Evolutionary conservation across 2,329 filamentous ascomycete species (phyloP), one percentile per base, ranked within the genome.

Genomic region (Aaosphaeria arxii): DNA sequence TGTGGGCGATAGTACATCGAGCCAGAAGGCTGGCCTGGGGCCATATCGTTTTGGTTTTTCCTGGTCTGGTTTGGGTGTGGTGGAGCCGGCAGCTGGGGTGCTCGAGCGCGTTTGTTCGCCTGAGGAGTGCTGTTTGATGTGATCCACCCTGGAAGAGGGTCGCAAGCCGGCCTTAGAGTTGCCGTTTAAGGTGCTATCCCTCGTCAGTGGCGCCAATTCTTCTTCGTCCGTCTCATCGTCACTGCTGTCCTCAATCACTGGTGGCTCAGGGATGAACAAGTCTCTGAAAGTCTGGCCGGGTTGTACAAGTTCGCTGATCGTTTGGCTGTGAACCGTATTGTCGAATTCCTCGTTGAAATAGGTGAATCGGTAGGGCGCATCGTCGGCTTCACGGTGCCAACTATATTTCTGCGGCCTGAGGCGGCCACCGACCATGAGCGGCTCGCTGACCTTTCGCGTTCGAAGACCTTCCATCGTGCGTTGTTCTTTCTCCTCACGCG

Each of bases 331-430:
- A 52, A 99, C 95, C 0, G 94, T 99, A 69, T 89, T 95, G 61
- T 90, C 87, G 47, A 97, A 90, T 54, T 96, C 90, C 66, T 97
- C 94, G 69, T 97, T 97, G 78, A 99, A 99, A 70, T 99, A 99
- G 0, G 94, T 97, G 69, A 96, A 99, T 29, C 94, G 83, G 68
- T 95, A 97, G 0, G 94, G 94, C 0, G 87, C 84, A 55, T 96
- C 92, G 51, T 96, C 91, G 54, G 94, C 89, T 45, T 89, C 85
- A 36, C 87, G 83, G 67, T 90, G 92, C 92, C 92, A 99, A 11
- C 82, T 82, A 57, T 88, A 85, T 59, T 73, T 75, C 36, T 89
- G 84, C 9, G 91, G 91, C 5, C 94, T 85, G 40, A 99, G 74
- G 46, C 94, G 83, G 0, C 94, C 94, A 50, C 92, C 92, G 50